Evolutionary conservation across 768 basidiomycete species (phyloP).

Genomic region (Boletus tomentosulus): DNA sequence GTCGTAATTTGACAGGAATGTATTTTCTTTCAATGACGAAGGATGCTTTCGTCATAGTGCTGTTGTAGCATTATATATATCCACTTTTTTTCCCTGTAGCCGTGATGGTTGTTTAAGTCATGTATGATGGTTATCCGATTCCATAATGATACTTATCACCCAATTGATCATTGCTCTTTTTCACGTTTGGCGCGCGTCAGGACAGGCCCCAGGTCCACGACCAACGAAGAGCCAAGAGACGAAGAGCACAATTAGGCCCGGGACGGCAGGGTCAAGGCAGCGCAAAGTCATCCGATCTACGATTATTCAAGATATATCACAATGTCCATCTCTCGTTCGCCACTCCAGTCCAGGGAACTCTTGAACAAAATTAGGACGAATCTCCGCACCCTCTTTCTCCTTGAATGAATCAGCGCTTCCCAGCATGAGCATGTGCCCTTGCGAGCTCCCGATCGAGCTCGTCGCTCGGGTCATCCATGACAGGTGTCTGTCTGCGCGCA

Average conservation of each 20-base stretch:
- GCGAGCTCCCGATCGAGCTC: constrained; percentile 86
- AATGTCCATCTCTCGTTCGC: background rate
- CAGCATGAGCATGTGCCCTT: constrained; percentile 60
- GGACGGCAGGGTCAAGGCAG: background rate
- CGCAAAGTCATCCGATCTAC: background rate
- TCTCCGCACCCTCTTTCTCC: background rate
- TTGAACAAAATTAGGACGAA: background rate
- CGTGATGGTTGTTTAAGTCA: too few species aligned
- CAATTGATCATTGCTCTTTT: too few species aligned
- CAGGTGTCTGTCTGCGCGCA: constrained; percentile 52
- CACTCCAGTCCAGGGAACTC: background rate
- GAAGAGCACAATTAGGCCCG: background rate
- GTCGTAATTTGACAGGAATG: too few species aligned
- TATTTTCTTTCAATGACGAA: background rate
- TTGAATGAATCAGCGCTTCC: constrained; percentile 21
- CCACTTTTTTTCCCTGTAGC: too few species aligned
- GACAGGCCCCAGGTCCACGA: background rate
- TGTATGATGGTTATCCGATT: too few species aligned
- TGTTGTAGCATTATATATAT: background rate
- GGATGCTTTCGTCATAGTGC: background rate
- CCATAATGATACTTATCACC: too few species aligned
- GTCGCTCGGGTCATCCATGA: constrained; percentile 82
- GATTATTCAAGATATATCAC: background rate
- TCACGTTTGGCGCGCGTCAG: too few species aligned
- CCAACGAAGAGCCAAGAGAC: background rate